These are phyloP conservation scores for Stephania japonica DNA, from an alignment of 164 flowering plant species.

Conservation along the genomic window DNA sequence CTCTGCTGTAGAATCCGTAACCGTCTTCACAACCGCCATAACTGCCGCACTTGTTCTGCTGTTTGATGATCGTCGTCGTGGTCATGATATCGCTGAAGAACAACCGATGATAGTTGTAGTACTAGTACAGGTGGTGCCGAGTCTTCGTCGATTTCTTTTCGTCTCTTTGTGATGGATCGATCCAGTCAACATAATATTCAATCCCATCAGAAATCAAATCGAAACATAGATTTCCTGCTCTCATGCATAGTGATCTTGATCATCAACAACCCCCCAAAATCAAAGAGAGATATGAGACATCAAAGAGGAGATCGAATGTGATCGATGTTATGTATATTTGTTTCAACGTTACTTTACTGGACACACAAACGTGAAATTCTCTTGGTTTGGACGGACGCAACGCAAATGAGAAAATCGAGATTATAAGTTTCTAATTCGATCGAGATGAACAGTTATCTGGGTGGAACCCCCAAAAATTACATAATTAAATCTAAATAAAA, in stretches of 20 bases:
- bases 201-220: slow-evolving; percentile 12
- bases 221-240: background rate
- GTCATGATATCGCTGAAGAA: slow-evolving; percentile 27
- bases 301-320: background rate
- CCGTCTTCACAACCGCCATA: slow-evolving; percentile 19
- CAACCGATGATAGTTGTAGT: too few species aligned
- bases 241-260: background rate
- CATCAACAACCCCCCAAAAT: too few species aligned
- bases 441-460: background rate
- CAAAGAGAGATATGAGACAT: background rate
- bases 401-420: slow-evolving; percentile 21
- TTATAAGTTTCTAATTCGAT: background rate
- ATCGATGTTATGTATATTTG: background rate
- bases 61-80: slow-evolving; percentile 45
- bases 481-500: background rate
- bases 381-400: slow-evolving; percentile 63
- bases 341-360: slow-evolving; percentile 16
- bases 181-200: background rate
- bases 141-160: too few species aligned
- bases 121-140: too few species aligned
- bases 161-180: background rate
- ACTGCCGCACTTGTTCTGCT: slow-evolving; percentile 9
- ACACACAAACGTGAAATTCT: slow-evolving; percentile 35
- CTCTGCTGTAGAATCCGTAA: background rate
- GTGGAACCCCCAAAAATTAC: background rate